Conservation (phyloP, 352 stramenopile species). For the Phytophthora cactorum region DNA sequence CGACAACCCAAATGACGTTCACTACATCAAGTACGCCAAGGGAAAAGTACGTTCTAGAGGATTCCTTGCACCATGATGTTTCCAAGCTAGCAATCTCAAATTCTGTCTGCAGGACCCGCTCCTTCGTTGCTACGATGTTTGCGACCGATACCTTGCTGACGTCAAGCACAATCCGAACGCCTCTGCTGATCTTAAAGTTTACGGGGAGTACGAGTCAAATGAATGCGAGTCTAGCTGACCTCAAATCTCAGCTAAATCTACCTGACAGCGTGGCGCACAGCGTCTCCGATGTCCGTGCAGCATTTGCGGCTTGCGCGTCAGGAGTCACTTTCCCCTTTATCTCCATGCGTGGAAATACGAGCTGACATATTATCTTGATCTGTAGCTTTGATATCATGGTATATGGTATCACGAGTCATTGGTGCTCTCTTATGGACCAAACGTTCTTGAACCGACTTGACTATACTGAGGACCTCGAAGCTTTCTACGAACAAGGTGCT, state of each 20-base stretch:
- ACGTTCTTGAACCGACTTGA: conserved; percentile 56
- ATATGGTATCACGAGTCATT: conserved; percentile 54
- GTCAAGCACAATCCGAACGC: conserved; percentile 63
- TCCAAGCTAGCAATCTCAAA: background rate
- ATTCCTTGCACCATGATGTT: background rate
- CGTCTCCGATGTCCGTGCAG: conserved; percentile 46
- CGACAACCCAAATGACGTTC: conserved; percentile 52
- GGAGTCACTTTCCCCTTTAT: conserved; percentile 9
- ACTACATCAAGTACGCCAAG: conserved; percentile 56
- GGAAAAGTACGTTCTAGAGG: conserved; percentile 37
- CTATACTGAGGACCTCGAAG: conserved; percentile 70
- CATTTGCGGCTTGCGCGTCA: conserved; percentile 70
- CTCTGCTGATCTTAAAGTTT: conserved; percentile 44
- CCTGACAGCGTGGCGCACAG: conserved; percentile 34
- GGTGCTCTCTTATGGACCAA: conserved; percentile 63
- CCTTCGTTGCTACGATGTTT: conserved; percentile 75
- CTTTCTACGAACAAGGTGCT: conserved; percentile 67
- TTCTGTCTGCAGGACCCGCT: conserved; percentile 44
- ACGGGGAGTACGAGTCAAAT: conserved; percentile 43
- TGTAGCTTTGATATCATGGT: conserved; percentile 70
- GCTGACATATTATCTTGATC: background rate
- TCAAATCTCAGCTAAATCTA: conserved; percentile 52
- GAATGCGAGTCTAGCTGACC: conserved; percentile 23
- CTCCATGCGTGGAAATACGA: background rate
- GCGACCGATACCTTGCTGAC: conserved; percentile 52